These are phyloP conservation scores for Penicillium frequentans DNA, from an alignment of 2,329 filamentous ascomycete species.

Conservation along the genomic window DNA sequence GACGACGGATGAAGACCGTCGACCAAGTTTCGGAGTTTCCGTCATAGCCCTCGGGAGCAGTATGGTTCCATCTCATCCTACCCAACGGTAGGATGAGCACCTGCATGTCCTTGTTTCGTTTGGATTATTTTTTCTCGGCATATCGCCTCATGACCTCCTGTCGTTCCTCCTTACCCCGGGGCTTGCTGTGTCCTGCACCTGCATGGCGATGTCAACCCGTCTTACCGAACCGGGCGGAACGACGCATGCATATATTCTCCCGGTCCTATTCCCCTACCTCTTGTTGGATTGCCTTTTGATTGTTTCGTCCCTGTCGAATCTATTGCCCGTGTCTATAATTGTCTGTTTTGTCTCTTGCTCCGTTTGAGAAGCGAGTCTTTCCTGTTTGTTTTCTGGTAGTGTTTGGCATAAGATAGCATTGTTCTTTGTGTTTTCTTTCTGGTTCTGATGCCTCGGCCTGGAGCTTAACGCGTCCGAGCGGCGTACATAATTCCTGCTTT, in stretches of 20 bases:
- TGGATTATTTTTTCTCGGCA: not conserved
- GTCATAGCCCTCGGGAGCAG: not conserved
- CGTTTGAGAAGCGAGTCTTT: conserved; percentile 26
- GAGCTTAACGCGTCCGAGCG: not conserved
- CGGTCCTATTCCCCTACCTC: conserved; percentile 10
- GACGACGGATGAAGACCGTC: not conserved
- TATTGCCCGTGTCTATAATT: conserved; percentile 29
- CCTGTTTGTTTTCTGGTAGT: conserved; percentile 9
- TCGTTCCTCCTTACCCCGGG: conserved; percentile 3
- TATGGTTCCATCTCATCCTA: not conserved
- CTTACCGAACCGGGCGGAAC: conserved; percentile 5
- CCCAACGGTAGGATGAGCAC: not conserved
- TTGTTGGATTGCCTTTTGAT: conserved; percentile 14
- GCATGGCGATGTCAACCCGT: not conserved
- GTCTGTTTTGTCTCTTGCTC: conserved; percentile 23
- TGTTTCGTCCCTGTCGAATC: conserved; percentile 20
- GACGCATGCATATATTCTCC: conserved; percentile 25
- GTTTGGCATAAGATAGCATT: conserved; percentile 11
- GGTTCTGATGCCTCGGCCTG: conserved; percentile 1
- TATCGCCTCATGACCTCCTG: not conserved
- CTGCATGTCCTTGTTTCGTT: not conserved
- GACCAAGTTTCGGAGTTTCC: not conserved
- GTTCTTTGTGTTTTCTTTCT: conserved; percentile 1
- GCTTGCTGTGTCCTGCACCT: not conserved
- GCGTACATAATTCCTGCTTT: conserved; percentile 8